Conservation (phyloP, 202 grass and related monocot genomes). For the Carex arenaria region DNA sequence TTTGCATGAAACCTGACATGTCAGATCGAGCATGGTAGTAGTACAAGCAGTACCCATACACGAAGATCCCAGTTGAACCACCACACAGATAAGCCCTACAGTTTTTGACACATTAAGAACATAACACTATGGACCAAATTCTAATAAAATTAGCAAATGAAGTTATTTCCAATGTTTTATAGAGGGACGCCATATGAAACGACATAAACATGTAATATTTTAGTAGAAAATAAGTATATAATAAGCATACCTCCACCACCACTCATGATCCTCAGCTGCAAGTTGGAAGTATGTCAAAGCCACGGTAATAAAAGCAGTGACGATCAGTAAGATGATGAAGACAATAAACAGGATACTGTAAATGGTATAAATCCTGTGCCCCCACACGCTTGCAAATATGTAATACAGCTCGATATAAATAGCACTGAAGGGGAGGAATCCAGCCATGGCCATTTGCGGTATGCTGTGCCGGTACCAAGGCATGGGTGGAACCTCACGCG, state of each 20-base stretch:
- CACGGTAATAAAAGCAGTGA: constrained; percentile 96
- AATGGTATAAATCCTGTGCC: constrained; percentile 97
- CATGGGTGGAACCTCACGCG: constrained; percentile 81
- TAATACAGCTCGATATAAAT: constrained; percentile 99
- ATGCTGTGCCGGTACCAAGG: constrained; percentile 76
- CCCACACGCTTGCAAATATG: constrained; percentile 98
- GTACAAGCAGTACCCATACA: constrained; percentile 93
- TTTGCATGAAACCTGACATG: constrained; percentile 99
- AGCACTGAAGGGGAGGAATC: constrained; percentile 95
- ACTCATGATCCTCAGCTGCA: constrained; percentile 97
- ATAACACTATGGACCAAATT: neutral
- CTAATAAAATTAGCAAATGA: neutral
- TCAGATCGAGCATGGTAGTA: constrained; percentile 93
- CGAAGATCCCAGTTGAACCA: constrained; percentile 91
- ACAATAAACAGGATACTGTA: constrained; percentile 99
- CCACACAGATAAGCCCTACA: constrained; percentile 86
- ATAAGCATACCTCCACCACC: constrained; percentile 90
- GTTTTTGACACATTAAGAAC: constrained; percentile 4
- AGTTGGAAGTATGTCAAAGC: constrained; percentile 98
- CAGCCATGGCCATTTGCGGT: constrained; percentile 96
- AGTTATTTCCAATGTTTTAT: neutral
- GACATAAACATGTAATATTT: neutral
- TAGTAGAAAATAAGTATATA: constrained; percentile 12
- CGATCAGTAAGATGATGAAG: constrained; percentile 88
- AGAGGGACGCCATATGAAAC: neutral